A percentile compares a stretch with the other conserved stretches of the same genome.
phyloP scores from a whole-genome alignment of 164 flowering plant species.

The Aristolochia fimbriata region DNA sequence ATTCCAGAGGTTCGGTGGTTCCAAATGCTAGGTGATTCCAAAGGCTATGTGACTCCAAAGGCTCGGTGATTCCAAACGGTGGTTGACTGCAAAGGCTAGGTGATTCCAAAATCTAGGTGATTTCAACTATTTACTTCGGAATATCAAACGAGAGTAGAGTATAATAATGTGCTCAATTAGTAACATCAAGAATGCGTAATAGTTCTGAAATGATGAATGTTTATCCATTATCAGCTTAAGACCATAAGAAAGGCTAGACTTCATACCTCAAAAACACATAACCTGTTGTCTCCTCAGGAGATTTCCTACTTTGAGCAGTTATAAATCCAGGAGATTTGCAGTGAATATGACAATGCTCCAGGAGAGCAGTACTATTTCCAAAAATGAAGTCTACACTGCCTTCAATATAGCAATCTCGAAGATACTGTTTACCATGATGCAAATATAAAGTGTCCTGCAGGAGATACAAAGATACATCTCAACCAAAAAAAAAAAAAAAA shows the following conservation, averaged over 20 bases:
- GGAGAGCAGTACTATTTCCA: slow-evolving; percentile 91
- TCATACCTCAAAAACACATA: slow-evolving; percentile 88
- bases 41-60: no score
- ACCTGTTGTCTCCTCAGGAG: slow-evolving; percentile 90
- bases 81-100: no score
- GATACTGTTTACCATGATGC: slow-evolving; percentile 86
- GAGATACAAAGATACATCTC: background rate
- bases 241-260: background rate
- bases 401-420: slow-evolving; percentile 91
- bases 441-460: slow-evolving; percentile 90
- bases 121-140: no score
- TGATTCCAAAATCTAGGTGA: no score
- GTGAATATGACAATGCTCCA: slow-evolving; percentile 96
- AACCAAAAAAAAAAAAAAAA: no score
- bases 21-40: no score
- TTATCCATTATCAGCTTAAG: background rate
- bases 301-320: slow-evolving; percentile 94
- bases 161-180: no score
- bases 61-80: no score
- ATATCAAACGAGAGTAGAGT: no score
- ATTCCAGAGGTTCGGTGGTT: no score
- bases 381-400: slow-evolving; percentile 97
- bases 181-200: no score
- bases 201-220: background rate
- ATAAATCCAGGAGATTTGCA: slow-evolving; percentile 84